A percentile compares a stretch with the other conserved stretches of the same genome.
Conservation (phyloP, 805 yeast genomes). For the Cyberlindnera amylophila region DNA sequence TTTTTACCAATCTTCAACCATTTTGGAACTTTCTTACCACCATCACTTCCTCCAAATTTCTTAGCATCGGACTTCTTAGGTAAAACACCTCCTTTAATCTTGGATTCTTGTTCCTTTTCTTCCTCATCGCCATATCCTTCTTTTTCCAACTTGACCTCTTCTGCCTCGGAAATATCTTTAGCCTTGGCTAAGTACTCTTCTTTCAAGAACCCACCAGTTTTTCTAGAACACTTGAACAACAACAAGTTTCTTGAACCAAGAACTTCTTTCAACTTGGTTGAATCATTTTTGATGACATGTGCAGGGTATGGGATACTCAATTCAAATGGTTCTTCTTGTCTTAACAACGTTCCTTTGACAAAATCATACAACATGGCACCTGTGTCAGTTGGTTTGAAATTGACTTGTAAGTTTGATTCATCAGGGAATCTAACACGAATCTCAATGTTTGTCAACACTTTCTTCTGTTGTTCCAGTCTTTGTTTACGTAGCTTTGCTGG, state of each 20-base stretch:
- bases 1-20: slow-evolving; percentile 39
- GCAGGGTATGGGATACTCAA: slow-evolving; percentile 48
- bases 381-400: slow-evolving; percentile 43
- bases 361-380: slow-evolving; percentile 29
- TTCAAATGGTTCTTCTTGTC: slow-evolving; percentile 30
- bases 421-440: slow-evolving; percentile 60
- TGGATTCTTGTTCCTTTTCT: slow-evolving; percentile 8
- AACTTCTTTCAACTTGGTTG: slow-evolving; percentile 31
- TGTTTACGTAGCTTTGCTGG: slow-evolving; percentile 39
- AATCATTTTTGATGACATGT: slow-evolving; percentile 29
- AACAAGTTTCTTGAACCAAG: slow-evolving; percentile 47
- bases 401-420: slow-evolving; percentile 45
- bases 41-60: neutral
- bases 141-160: slow-evolving; percentile 20
- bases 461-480: slow-evolving; percentile 27
- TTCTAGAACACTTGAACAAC: slow-evolving; percentile 27
- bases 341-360: slow-evolving; percentile 29
- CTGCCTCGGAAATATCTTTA: slow-evolving; percentile 31
- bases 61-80: slow-evolving; percentile 12
- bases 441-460: slow-evolving; percentile 27
- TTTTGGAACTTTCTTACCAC: slow-evolving; percentile 32
- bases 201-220: slow-evolving; percentile 27
- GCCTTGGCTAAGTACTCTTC: slow-evolving; percentile 30
- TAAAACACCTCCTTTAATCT: slow-evolving; percentile 19
- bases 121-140: slow-evolving; percentile 6